phyloP scores from a whole-genome alignment of 1,139 yeast species.

The Yamadazyma atlantica region DNA sequence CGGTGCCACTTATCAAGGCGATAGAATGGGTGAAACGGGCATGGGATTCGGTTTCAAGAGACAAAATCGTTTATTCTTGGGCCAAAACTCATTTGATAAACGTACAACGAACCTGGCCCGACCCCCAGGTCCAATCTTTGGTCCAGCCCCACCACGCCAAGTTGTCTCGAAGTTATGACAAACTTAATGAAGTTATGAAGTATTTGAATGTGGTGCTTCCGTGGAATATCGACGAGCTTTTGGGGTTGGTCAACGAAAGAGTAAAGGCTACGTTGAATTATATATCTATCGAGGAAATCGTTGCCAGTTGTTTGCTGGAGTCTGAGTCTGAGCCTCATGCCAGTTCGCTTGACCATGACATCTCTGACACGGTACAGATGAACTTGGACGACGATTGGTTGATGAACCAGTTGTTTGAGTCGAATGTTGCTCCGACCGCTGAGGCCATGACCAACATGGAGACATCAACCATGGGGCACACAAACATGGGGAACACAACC shows the following conservation, averaged over 20 bases:
- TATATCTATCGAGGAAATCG: constrained; percentile 62
- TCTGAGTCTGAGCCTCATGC: too few species aligned
- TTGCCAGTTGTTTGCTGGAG: constrained; percentile 60
- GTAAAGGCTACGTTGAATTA: constrained; percentile 55
- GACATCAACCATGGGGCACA: too few species aligned
- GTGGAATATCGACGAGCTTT: constrained; percentile 58
- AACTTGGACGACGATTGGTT: constrained; percentile 13
- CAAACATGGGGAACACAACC: too few species aligned
- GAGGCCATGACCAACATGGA: too few species aligned
- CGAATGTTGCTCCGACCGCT: too few species aligned
- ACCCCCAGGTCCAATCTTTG: neutral
- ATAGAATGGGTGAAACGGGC: constrained; percentile 58
- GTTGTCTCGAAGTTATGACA: constrained; percentile 27
- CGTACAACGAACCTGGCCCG: constrained; percentile 22
- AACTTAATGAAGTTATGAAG: constrained; percentile 43
- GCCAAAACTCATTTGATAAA: constrained; percentile 34
- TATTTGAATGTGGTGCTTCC: constrained; percentile 49
- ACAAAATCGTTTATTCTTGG: constrained; percentile 55
- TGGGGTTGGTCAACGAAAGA: constrained; percentile 59
- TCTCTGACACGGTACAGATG: neutral
- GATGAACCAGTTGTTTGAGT: constrained; percentile 17
- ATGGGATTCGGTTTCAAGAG: constrained; percentile 52
- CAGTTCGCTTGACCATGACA: too few species aligned
- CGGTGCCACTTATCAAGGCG: constrained; percentile 52
- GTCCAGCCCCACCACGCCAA: constrained; percentile 1